Evolutionary conservation across 495 filamentous ascomycete species (phyloP).

Genomic region (Neurospora sp.): DNA sequence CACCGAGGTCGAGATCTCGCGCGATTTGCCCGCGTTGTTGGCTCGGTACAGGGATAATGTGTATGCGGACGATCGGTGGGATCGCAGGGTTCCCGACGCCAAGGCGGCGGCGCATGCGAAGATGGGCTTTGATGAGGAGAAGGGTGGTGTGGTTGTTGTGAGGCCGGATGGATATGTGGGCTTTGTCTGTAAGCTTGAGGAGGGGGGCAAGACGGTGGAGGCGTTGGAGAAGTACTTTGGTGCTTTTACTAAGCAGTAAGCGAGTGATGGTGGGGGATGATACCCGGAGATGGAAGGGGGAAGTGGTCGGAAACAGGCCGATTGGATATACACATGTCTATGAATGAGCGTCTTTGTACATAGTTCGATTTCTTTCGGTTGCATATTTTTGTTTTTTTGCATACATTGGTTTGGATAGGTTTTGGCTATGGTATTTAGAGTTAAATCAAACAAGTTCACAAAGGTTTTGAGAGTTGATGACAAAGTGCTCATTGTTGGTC

Average conservation of each 20-base stretch:
- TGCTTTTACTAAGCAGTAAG: conserved; percentile 44
- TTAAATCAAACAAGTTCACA: not conserved
- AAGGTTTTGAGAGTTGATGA: not conserved
- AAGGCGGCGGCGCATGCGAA: conserved; percentile 72
- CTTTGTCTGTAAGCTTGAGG: conserved; percentile 57
- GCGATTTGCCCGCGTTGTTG: conserved; percentile 55
- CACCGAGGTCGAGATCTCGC: conserved; percentile 51
- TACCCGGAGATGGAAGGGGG: not conserved
- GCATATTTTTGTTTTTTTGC: not conserved
- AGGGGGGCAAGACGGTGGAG: conserved; percentile 69
- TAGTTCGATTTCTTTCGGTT: not conserved
- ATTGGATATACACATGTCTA: not conserved
- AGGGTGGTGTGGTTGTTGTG: conserved; percentile 70
- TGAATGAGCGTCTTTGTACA: not conserved
- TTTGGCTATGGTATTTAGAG: not conserved
- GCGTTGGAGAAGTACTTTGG: conserved; percentile 77
- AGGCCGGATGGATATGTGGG: conserved; percentile 82
- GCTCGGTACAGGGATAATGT: conserved; percentile 71
- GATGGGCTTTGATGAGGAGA: conserved; percentile 66
- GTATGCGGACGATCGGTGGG: conserved; percentile 78
- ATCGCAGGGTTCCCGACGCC: conserved; percentile 56
- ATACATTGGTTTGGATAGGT: not conserved
- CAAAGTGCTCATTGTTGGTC: not conserved
- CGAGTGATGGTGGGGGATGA: not conserved
- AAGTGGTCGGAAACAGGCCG: not conserved